Evolutionary conservation across 2,329 filamentous ascomycete species (phyloP).

Genomic region (Diaporthe sp.): DNA sequence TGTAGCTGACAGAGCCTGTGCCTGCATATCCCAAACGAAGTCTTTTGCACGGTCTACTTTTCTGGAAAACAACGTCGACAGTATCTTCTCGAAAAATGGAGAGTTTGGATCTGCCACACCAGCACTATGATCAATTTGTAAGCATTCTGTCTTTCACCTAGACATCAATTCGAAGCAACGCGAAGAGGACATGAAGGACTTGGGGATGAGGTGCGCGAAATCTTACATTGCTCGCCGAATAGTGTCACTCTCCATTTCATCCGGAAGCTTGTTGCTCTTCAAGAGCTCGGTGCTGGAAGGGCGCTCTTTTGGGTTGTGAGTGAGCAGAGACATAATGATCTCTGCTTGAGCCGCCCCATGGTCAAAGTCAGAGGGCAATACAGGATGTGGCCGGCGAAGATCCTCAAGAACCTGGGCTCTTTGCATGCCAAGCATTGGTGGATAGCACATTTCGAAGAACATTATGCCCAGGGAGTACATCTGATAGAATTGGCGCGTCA

Average conservation of each 20-base stretch:
- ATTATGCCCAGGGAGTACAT: constrained; percentile 99
- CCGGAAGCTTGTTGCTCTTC: constrained; percentile 85
- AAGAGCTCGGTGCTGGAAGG: constrained; percentile 86
- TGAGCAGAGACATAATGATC: constrained; percentile 83
- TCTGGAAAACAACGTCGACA: constrained; percentile 84
- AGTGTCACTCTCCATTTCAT: constrained; percentile 93
- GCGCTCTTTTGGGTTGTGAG: constrained; percentile 83
- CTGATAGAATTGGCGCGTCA: constrained; percentile 46
- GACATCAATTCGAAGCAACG: not conserved
- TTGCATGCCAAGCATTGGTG: constrained; percentile 71
- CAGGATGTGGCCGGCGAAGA: constrained; percentile 74
- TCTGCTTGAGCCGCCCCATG: constrained; percentile 78
- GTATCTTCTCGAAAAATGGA: constrained; percentile 89
- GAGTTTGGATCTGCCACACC: constrained; percentile 85
- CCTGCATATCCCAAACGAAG: constrained; percentile 79
- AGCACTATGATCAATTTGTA: constrained; percentile 49
- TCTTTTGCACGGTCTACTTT: constrained; percentile 84
- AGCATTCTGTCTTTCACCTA: not conserved
- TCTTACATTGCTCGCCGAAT: constrained; percentile 77
- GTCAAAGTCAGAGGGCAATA: constrained; percentile 79
- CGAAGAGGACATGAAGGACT: too few species aligned
- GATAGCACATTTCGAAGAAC: constrained; percentile 96
- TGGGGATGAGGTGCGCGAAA: not conserved
- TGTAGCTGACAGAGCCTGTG: constrained; percentile 60
- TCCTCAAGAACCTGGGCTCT: constrained; percentile 72